Conservation (phyloP, 768 basidiomycete genomes). For the Phaeolepiota aurea region DNA sequence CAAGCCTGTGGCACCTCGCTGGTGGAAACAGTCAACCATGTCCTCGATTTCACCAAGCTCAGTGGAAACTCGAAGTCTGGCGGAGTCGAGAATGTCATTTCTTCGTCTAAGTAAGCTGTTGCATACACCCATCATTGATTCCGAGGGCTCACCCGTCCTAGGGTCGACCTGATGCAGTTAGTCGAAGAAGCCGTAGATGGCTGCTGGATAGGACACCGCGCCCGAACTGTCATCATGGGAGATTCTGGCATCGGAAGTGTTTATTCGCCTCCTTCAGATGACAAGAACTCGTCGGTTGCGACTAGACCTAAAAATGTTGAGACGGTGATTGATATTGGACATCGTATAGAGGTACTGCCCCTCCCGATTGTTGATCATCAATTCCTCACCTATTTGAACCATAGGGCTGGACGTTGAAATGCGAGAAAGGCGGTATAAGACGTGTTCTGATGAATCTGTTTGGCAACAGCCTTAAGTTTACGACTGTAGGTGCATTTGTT, state of each 20-base stretch:
- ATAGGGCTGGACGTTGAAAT: constrained; percentile 81
- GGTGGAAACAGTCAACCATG: constrained; percentile 95
- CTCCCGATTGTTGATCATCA: neutral
- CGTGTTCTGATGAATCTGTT: constrained; percentile 92
- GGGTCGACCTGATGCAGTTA: constrained; percentile 72
- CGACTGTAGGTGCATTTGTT: constrained; percentile 42
- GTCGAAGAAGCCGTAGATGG: constrained; percentile 89
- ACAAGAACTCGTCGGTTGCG: constrained; percentile 31
- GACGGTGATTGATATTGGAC: constrained; percentile 81
- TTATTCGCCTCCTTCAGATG: constrained; percentile 75
- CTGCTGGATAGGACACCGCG: constrained; percentile 89
- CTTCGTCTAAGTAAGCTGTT: constrained; percentile 47
- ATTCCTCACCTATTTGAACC: constrained; percentile 2
- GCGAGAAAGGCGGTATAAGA: constrained; percentile 89
- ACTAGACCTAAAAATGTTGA: constrained; percentile 55
- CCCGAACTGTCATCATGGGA: constrained; percentile 59
- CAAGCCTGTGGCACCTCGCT: constrained; percentile 94
- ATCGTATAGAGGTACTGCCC: constrained; percentile 49
- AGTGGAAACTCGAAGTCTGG: constrained; percentile 79
- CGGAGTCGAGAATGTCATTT: constrained; percentile 69
- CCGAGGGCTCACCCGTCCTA: constrained; percentile 11
- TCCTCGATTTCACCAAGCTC: constrained; percentile 91
- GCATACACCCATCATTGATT: neutral
- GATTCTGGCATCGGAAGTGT: constrained; percentile 86
- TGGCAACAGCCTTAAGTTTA: constrained; percentile 92